Percentiles rank a stretch among this genome's conserved stretches.
These are phyloP conservation scores for Psidium friedrichsthalianum DNA, from an alignment of 345 rosid genomes.

Conservation along the genomic window DNA sequence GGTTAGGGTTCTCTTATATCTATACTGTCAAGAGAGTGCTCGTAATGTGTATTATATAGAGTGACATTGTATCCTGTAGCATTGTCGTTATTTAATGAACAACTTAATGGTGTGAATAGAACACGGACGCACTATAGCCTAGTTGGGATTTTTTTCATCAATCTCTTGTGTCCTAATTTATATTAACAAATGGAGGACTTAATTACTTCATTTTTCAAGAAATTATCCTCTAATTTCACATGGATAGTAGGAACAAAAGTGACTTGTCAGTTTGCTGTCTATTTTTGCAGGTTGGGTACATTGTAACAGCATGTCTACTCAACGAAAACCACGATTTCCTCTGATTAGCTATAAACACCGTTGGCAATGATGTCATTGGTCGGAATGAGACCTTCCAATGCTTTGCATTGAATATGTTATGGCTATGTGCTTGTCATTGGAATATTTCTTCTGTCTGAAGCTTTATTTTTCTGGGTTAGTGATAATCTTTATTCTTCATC, in stretches of 20 bases:
- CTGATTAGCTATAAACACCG: conserved; percentile 88
- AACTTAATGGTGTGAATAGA: too few relatives aligned
- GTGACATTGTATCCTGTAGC: background rate
- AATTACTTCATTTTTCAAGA: background rate
- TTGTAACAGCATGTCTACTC: conserved; percentile 84
- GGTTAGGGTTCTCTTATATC: background rate
- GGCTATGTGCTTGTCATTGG: conserved; percentile 1
- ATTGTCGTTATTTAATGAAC: background rate
- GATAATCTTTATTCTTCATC: background rate
- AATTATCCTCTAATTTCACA: background rate
- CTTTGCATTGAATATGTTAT: conserved; percentile 96
- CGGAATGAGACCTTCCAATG: conserved; percentile 99
- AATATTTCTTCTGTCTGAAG: background rate
- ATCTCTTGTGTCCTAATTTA: background rate
- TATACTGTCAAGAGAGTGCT: background rate
- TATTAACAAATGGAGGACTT: background rate
- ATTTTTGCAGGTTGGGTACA: conserved; percentile 87
- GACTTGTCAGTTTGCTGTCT: conserved; percentile 6
- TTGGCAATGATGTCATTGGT: conserved; percentile 93
- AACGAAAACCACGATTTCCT: conserved; percentile 97
- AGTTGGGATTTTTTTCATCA: background rate
- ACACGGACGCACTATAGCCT: too few relatives aligned
- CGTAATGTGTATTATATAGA: background rate
- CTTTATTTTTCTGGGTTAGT: background rate
- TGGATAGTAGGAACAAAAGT: background rate